Evolutionary conservation across 495 filamentous ascomycete genomes (phyloP).

Genomic region (Talaromyces proteolyticus): DNA sequence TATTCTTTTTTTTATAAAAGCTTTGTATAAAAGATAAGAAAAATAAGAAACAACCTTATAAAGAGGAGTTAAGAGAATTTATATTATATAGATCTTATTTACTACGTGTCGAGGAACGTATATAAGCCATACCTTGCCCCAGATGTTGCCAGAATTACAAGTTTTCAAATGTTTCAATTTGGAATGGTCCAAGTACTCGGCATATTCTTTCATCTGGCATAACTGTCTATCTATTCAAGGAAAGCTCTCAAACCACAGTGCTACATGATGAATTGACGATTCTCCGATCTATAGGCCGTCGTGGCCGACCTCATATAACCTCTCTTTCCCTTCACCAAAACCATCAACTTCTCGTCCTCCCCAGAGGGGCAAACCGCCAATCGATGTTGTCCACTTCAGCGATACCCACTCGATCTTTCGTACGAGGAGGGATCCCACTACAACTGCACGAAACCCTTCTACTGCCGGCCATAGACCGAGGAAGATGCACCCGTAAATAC

Average conservation of each 20-base stretch:
- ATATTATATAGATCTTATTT: background rate
- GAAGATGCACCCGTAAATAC: constrained; percentile 34
- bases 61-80: too few relatives aligned
- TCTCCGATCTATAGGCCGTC: constrained; percentile 20
- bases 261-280: background rate
- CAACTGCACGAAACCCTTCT: constrained; percentile 49
- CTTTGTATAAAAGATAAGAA: too few relatives aligned
- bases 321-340: constrained; percentile 37
- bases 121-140: background rate
- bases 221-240: background rate
- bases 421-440: constrained; percentile 45
- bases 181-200: background rate
- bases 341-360: constrained; percentile 28
- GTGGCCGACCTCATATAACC: constrained; percentile 34
- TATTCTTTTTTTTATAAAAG: too few relatives aligned
- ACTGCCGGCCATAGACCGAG: constrained; percentile 41
- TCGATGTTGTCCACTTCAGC: constrained; percentile 49
- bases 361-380: constrained; percentile 36
- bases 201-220: background rate
- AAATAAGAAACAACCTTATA: too few relatives aligned
- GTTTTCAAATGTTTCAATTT: background rate
- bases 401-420: constrained; percentile 49
- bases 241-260: background rate
- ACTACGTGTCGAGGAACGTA: background rate
- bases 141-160: background rate